Conservation (phyloP, 208 protist genomes). For the Wallacemonas collosoma region DNA sequence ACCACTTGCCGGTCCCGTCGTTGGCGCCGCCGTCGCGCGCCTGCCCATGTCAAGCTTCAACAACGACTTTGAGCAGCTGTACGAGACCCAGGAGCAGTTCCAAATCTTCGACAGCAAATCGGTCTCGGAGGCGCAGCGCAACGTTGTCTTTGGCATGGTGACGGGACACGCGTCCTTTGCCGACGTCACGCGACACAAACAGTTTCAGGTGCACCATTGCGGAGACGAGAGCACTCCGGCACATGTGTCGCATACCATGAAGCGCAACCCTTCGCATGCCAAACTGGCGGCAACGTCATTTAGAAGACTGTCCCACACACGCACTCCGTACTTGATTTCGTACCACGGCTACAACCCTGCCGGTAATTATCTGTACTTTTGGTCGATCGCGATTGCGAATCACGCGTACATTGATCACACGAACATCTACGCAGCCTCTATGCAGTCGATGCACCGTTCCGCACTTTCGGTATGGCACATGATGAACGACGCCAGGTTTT, state of each 20-base stretch:
- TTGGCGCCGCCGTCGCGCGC: conserved; percentile 84
- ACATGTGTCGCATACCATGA: conserved; percentile 31
- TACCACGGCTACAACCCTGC: conserved; percentile 79
- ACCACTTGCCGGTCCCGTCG: conserved; percentile 87
- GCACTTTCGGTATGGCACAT: conserved; percentile 80
- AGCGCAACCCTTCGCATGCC: conserved; percentile 54
- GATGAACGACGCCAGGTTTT: conserved; percentile 83
- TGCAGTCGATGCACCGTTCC: conserved; percentile 87
- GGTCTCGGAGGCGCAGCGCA: conserved; percentile 69
- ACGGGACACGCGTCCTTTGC: conserved; percentile 82
- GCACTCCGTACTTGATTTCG: conserved; percentile 82
- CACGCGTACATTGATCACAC: conserved; percentile 86
- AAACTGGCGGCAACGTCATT: conserved; percentile 79
- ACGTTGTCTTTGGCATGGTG: conserved; percentile 81
- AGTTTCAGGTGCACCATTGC: conserved; percentile 84
- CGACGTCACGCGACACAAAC: conserved; percentile 55
- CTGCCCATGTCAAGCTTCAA: conserved; percentile 89
- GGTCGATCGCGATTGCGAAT: conserved; percentile 88
- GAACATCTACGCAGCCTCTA: conserved; percentile 86
- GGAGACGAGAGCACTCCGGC: conserved; percentile 53
- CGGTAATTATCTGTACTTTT: conserved; percentile 88
- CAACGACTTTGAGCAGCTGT: conserved; percentile 77
- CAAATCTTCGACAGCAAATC: conserved; percentile 91
- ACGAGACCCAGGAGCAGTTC: conserved; percentile 78
- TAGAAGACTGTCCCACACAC: conserved; percentile 85